Percentiles rank a stretch among this genome's conserved stretches.
Evolutionary conservation across 495 filamentous ascomycete genomes (phyloP).

Genomic region (Rhypophila decipiens): DNA sequence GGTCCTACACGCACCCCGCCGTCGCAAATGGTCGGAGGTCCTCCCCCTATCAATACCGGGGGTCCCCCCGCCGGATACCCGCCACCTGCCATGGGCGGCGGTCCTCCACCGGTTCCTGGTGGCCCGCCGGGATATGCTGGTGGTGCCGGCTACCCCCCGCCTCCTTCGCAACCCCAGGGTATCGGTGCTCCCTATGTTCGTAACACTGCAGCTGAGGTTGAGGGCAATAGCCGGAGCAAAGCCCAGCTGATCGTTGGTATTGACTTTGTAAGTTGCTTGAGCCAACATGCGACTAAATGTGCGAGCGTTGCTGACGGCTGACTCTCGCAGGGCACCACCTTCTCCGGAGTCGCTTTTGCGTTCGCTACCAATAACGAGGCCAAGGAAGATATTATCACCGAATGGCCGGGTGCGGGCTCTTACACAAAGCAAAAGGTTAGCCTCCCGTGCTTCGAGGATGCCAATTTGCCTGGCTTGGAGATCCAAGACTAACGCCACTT

Average conservation of each 20-base stretch:
- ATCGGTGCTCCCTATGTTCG: slow-evolving; percentile 43
- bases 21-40: slow-evolving; percentile 61
- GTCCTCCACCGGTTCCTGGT: slow-evolving; percentile 46
- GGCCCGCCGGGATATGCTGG: slow-evolving; percentile 39
- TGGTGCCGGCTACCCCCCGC: slow-evolving; percentile 34
- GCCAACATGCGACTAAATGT: neutral
- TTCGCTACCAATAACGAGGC: slow-evolving; percentile 72
- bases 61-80: slow-evolving; percentile 46
- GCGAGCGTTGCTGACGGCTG: slow-evolving; percentile 11
- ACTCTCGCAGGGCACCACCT: slow-evolving; percentile 58
- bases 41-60: slow-evolving; percentile 65
- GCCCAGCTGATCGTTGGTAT: slow-evolving; percentile 76
- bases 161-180: slow-evolving; percentile 35
- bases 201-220: slow-evolving; percentile 69
- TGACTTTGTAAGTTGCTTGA: slow-evolving; percentile 58
- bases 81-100: slow-evolving; percentile 48
- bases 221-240: slow-evolving; percentile 75
- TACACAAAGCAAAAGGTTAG: slow-evolving; percentile 69
- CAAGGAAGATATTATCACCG: slow-evolving; percentile 73
- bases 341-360: slow-evolving; percentile 68
- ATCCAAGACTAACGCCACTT: neutral
- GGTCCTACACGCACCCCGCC: slow-evolving; percentile 45
- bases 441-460: neutral
- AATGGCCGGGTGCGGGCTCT: slow-evolving; percentile 70
- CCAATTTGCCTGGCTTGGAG: neutral